These are phyloP conservation scores for Akanthomyces dipterigenus DNA, from an alignment of 2,329 filamentous ascomycete genomes.

Conservation along the genomic window DNA sequence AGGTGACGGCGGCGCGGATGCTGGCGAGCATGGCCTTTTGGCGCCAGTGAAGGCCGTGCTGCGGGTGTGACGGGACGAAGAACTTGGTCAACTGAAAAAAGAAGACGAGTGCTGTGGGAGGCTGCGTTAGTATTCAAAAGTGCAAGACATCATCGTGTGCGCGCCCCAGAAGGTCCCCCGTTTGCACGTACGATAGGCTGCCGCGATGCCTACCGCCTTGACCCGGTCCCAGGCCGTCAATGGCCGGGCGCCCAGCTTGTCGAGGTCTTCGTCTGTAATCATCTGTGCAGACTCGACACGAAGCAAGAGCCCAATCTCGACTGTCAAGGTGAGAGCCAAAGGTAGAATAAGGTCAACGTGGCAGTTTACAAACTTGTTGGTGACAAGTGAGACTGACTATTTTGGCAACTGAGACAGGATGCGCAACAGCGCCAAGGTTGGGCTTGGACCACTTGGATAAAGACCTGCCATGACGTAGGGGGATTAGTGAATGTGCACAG, in stretches of 20 bases:
- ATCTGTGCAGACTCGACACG: neutral
- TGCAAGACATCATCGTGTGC: no score
- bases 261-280: neutral
- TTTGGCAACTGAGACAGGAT: no score
- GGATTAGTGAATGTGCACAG: neutral
- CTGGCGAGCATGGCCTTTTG: constrained; percentile 3
- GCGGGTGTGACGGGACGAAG: neutral
- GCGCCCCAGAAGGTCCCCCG: no score
- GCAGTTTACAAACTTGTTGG: no score
- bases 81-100: neutral
- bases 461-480: no score
- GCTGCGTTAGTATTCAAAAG: neutral
- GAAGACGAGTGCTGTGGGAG: neutral
- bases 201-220: neutral
- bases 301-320: neutral
- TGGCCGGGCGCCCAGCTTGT: neutral
- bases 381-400: no score
- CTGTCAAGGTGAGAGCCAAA: neutral
- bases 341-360: neutral
- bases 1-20: neutral
- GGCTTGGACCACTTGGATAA: no score
- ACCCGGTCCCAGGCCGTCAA: neutral
- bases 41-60: constrained; percentile 9
- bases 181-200: neutral
- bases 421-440: no score